Percentiles rank a stretch among this genome's conserved stretches.
phyloP scores from a whole-genome alignment of 768 basidiomycete genomes.

The Cystobasidium onofrii region DNA sequence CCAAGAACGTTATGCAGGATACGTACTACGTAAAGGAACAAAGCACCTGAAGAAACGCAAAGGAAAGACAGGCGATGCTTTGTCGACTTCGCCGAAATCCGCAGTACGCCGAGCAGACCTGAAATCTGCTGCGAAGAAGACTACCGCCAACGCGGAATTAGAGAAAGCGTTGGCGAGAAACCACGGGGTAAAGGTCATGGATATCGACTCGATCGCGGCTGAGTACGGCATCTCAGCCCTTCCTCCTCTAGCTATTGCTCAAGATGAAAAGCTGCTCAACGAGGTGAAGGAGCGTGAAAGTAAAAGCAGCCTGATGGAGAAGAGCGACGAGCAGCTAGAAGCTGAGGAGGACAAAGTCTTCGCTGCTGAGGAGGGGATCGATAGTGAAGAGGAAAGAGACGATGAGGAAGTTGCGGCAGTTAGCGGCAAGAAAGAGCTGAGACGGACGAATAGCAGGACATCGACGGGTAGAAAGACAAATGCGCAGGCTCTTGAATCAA shows the following conservation, averaged over 20 bases:
- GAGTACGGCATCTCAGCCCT: conserved; percentile 13
- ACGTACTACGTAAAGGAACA: background rate
- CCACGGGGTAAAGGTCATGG: background rate
- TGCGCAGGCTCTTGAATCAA: too few relatives aligned
- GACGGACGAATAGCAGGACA: too few relatives aligned
- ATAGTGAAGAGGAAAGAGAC: background rate
- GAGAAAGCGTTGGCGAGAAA: background rate
- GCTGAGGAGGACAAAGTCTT: background rate
- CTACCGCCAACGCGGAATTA: background rate
- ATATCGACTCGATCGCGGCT: background rate
- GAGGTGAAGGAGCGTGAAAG: background rate
- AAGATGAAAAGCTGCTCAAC: conserved; percentile 1
- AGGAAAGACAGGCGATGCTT: too few relatives aligned
- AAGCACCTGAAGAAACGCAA: background rate
- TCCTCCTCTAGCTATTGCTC: conserved; percentile 25
- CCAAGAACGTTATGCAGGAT: conserved; percentile 5
- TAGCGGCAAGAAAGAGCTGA: too few relatives aligned
- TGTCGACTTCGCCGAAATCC: too few relatives aligned
- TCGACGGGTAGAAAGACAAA: too few relatives aligned
- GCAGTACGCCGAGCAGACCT: background rate
- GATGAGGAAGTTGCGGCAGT: too few relatives aligned
- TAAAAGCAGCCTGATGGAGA: background rate
- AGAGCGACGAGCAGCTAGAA: conserved; percentile 6
- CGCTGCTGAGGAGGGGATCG: background rate
- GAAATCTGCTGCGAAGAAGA: background rate